Evolutionary conservation across 2,329 filamentous ascomycete species (phyloP), one percentile per base, ranked within the genome.

Genomic region (Chaetoscypha palmicola): DNA sequence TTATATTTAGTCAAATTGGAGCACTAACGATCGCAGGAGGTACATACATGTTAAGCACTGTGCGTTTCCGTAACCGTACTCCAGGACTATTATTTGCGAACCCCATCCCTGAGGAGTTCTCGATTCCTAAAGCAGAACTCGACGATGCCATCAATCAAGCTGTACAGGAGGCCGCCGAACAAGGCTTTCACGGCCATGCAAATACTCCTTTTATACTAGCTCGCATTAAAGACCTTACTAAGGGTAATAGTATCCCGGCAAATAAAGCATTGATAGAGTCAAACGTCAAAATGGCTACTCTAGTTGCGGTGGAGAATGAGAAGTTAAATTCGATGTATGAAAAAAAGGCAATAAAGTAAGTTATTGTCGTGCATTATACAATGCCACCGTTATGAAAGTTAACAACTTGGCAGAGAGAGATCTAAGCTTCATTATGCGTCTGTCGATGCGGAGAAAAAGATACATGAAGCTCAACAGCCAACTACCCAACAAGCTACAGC

Each of bases 21-120:
- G n/a, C n/a, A n/a, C n/a, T n/a, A n/a, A n/a, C n/a, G n/a, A n/a
- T n/a, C n/a, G n/a, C n/a, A n/a, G n/a, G n/a, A n/a, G n/a, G n/a
- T n/a, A n/a, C n/a, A n/a, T n/a, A n/a, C n/a, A n/a, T n/a, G n/a
- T n/a, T n/a, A n/a, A n/a, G n/a, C n/a, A n/a, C n/a, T n/a, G n/a
- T n/a, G n/a, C n/a, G n/a, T n/a, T n/a, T n/a, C n/a, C n/a, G n/a
- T n/a, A n/a, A n/a, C n/a, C n/a, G n/a, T n/a, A n/a, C n/a, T n/a
- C n/a, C n/a, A n/a, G 92, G 91, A 7, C 67, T 96, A 43, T 70
- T 90, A 45, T 90, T 98, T 59, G 90, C 90, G 44, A 97, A 94
- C 60, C 91, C 83, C 1, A 77, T 86, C 8, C 79, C 83, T 0
- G 61, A 67, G 39, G 66, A 79, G 37, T 66, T 71, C 50, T 76